Evolutionary conservation across 352 stramenopile species (phyloP).

Genomic region (Pythium phragmiticola): DNA sequence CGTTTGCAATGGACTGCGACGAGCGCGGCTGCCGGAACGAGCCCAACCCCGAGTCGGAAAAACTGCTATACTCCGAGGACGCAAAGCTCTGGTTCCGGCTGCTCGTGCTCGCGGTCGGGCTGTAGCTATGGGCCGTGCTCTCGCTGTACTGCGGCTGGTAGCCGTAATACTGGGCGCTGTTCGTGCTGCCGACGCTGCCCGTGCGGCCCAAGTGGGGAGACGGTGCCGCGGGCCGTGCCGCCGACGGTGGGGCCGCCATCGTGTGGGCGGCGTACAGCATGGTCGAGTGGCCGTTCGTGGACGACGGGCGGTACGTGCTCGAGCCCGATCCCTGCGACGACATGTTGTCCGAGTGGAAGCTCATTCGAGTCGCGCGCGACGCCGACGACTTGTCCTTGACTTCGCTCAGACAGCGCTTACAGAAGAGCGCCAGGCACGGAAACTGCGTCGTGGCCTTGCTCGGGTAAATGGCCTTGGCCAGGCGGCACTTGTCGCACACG

Average conservation of each 20-base stretch:
- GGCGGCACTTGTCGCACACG: constrained; percentile 61
- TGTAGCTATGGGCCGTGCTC: constrained; percentile 12
- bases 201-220: constrained; percentile 3
- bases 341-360: constrained; percentile 22
- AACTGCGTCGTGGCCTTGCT: constrained; percentile 46
- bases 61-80: constrained; percentile 19
- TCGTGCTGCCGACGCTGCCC: constrained; percentile 2
- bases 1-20: constrained; percentile 1
- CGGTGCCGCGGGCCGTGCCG: no score
- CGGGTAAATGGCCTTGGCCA: constrained; percentile 59
- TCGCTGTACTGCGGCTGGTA: constrained; percentile 21
- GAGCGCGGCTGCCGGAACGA: constrained; percentile 11
- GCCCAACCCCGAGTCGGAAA: constrained; percentile 5
- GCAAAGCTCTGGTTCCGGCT: background rate
- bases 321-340: constrained; percentile 23
- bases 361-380: background rate
- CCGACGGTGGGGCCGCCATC: no score
- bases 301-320: constrained; percentile 19
- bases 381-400: constrained; percentile 21
- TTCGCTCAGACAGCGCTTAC: constrained; percentile 30
- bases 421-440: constrained; percentile 57
- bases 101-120: constrained; percentile 13
- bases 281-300: background rate
- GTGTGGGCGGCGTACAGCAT: no score
- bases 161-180: constrained; percentile 5